phyloP scores from a whole-genome alignment of 73 alveolate species.

The Symbiodinium pilosum region DNA sequence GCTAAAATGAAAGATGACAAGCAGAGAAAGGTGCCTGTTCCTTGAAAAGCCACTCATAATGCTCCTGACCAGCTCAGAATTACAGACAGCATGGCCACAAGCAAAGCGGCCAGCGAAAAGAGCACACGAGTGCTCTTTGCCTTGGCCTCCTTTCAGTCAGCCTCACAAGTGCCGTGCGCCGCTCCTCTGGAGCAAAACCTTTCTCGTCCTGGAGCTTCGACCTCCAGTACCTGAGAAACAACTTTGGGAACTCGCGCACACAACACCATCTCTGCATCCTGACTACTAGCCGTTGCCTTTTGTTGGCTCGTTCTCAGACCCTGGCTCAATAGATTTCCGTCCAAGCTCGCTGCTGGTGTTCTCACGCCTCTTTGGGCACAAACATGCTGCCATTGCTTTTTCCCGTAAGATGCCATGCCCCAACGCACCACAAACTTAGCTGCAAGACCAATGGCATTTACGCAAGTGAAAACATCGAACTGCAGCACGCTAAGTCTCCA shows the following conservation, averaged over 20 bases:
- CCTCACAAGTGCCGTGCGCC: too few species aligned
- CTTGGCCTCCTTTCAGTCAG: too few species aligned
- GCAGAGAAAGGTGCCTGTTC: not conserved
- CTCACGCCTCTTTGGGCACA: constrained; percentile 18
- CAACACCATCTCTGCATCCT: too few species aligned
- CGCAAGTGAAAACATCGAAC: not conserved
- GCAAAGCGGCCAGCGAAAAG: too few species aligned
- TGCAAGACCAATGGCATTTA: not conserved
- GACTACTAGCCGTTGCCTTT: too few species aligned
- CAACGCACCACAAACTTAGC: not conserved
- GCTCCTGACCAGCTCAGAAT: constrained; percentile 61
- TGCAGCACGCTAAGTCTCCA: not conserved
- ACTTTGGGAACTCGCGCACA: too few species aligned
- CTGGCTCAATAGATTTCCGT: constrained; percentile 43
- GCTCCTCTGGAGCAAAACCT: constrained; percentile 89
- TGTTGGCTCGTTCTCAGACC: too few species aligned
- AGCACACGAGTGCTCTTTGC: too few species aligned
- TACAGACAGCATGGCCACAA: too few species aligned
- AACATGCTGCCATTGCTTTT: not conserved
- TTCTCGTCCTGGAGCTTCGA: constrained; percentile 88
- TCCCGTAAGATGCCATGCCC: not conserved
- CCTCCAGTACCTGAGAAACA: constrained; percentile 54
- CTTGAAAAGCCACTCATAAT: constrained; percentile 79
- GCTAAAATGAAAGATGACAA: not conserved
- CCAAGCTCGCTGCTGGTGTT: constrained; percentile 51